These are phyloP conservation scores for Antitrichia curtipendula DNA, from an alignment of 225 moss, liverwort and hornwort species.

Conservation along the genomic window DNA sequence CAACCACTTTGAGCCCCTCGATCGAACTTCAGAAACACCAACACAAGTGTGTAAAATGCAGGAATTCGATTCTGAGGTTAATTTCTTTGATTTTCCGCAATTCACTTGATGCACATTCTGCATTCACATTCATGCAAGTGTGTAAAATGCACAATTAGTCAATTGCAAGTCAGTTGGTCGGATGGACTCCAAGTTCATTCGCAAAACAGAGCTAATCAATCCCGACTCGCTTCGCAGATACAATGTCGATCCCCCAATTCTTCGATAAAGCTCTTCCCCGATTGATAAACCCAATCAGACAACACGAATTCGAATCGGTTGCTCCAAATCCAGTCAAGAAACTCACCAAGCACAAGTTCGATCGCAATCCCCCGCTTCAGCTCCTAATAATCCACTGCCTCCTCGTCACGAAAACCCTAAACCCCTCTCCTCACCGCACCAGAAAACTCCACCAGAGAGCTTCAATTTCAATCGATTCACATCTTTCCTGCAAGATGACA, in stretches of 20 bases:
- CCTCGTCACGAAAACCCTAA: background rate
- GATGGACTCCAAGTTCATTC: background rate
- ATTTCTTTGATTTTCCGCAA: background rate
- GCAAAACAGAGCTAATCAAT: background rate
- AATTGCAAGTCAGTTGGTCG: background rate
- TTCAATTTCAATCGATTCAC: background rate
- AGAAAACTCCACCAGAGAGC: background rate
- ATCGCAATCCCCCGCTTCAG: no score
- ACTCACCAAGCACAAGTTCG: background rate
- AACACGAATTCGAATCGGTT: background rate
- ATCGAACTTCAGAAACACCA: background rate
- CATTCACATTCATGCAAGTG: no score
- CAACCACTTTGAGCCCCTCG: constrained; percentile 54
- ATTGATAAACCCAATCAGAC: background rate
- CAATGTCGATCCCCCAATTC: background rate
- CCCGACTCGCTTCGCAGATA: background rate
- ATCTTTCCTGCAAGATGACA: background rate
- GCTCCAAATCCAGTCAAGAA: background rate
- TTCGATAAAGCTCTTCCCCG: background rate
- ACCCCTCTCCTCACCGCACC: background rate
- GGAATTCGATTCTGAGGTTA: background rate
- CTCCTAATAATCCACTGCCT: background rate
- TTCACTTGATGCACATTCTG: background rate
- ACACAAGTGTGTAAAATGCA: background rate
- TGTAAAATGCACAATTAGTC: background rate